phyloP scores from a whole-genome alignment of 148 eudicot species.

The Rhododendron williamsianum region DNA sequence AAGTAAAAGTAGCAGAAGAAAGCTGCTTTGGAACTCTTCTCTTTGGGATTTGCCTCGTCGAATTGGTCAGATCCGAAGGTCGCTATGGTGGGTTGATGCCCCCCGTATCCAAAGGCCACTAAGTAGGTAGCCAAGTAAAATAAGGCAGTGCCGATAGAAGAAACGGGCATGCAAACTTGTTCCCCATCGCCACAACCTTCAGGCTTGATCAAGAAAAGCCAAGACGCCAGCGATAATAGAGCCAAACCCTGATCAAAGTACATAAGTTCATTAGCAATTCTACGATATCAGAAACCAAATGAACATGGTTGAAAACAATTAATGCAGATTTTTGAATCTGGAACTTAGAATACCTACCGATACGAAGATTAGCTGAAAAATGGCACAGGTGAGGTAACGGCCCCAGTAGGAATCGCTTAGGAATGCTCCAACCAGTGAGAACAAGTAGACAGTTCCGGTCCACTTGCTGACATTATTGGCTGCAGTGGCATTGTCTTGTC shows the following conservation, averaged over 20 bases:
- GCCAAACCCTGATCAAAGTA: constrained; percentile 47
- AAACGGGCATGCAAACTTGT: constrained; percentile 34
- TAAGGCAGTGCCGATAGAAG: constrained; percentile 24
- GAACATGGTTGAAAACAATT: neutral
- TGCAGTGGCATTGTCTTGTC: constrained; percentile 73
- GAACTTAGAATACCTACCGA: constrained; percentile 29
- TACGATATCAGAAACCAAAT: neutral
- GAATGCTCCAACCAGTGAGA: constrained; percentile 82
- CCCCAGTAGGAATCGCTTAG: constrained; percentile 98
- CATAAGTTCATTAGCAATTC: neutral
- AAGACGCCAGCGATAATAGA: constrained; percentile 60
- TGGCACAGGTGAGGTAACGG: constrained; percentile 71
- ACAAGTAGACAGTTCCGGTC: constrained; percentile 94
- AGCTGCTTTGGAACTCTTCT: constrained; percentile 32
- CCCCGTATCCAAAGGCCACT: constrained; percentile 94
- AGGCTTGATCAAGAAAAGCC: constrained; percentile 60
- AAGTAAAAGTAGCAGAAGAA: constrained; percentile 81
- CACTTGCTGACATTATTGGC: constrained; percentile 89
- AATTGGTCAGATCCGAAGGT: constrained; percentile 96
- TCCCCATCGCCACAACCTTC: constrained; percentile 63
- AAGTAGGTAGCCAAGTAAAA: constrained; percentile 76
- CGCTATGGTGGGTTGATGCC: constrained; percentile 88
- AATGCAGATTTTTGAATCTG: neutral
- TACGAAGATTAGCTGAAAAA: constrained; percentile 66
- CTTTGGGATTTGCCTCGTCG: constrained; percentile 38